A percentile compares a stretch with the other conserved stretches of the same genome.
These are phyloP conservation scores for Colletotrichum ledebouriae DNA, from an alignment of 2,329 filamentous ascomycete species.

Conservation along the genomic window DNA sequence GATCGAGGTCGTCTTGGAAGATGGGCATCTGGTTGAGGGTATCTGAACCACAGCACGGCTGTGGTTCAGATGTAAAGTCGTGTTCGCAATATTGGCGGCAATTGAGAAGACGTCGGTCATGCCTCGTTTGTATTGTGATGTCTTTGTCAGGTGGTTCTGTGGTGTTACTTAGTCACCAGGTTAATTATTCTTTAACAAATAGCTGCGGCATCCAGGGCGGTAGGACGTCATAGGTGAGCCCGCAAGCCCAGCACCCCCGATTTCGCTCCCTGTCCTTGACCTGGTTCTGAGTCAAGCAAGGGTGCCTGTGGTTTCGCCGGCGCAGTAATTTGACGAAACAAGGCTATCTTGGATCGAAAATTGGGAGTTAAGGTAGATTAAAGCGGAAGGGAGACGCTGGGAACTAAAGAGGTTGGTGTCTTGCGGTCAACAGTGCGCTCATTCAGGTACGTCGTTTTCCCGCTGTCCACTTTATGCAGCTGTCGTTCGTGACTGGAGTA, in stretches of 20 bases:
- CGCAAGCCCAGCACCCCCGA: conserved; percentile 23
- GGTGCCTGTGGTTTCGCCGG: conserved; percentile 23
- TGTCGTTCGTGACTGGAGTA: conserved; percentile 1
- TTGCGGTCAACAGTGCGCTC: conserved; percentile 35
- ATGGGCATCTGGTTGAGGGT: conserved; percentile 62
- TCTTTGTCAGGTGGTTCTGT: conserved; percentile 38
- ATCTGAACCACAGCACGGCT: conserved; percentile 53
- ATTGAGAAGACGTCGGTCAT: conserved; percentile 25
- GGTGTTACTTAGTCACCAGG: conserved; percentile 39
- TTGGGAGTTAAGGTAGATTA: neutral
- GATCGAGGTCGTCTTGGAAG: conserved; percentile 66
- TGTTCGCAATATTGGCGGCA: conserved; percentile 38
- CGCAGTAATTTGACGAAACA: conserved; percentile 25
- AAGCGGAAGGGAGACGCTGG: conserved; percentile 6
- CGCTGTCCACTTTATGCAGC: conserved; percentile 8
- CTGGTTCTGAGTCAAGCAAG: conserved; percentile 37
- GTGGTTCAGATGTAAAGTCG: conserved; percentile 43
- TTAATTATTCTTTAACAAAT: conserved; percentile 37
- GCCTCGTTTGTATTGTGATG: conserved; percentile 25
- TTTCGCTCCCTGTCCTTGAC: conserved; percentile 36
- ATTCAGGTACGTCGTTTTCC: conserved; percentile 5
- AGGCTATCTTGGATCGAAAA: conserved; percentile 15
- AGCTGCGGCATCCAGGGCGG: conserved; percentile 24
- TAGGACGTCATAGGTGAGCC: conserved; percentile 38
- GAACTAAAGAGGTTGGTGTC: conserved; percentile 22